Conservation (phyloP, 192 early-diverging fungal species). For the Coemansia sp. region DNA sequence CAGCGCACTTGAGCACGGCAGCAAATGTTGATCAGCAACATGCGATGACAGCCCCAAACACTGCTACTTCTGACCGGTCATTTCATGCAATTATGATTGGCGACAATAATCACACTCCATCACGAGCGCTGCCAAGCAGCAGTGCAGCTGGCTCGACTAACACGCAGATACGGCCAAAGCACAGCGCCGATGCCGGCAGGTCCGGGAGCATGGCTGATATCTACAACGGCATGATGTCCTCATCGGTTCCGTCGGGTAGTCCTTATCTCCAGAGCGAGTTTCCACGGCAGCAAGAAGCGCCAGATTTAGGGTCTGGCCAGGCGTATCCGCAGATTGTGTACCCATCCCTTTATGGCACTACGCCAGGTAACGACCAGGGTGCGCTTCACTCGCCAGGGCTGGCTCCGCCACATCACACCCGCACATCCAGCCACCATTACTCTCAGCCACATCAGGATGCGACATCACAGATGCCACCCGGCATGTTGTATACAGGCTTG, state of each 20-base stretch:
- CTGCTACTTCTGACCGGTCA: slow-evolving; percentile 41
- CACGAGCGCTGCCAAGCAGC: slow-evolving; percentile 2
- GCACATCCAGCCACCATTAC: slow-evolving; percentile 14
- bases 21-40: slow-evolving; percentile 10
- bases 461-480: background rate
- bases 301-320: slow-evolving; percentile 1
- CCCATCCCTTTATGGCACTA: slow-evolving; percentile 13
- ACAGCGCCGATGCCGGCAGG: slow-evolving; percentile 19
- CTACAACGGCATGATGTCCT: slow-evolving; percentile 26
- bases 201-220: slow-evolving; percentile 12
- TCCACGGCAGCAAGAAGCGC: background rate
- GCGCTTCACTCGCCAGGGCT: background rate
- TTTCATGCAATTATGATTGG: slow-evolving; percentile 53
- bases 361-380: background rate
- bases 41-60: slow-evolving; percentile 26
- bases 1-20: slow-evolving; percentile 1
- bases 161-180: slow-evolving; percentile 23
- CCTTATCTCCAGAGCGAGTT: slow-evolving; percentile 22
- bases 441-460: slow-evolving; percentile 1
- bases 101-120: slow-evolving; percentile 28
- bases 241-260: slow-evolving; percentile 33
- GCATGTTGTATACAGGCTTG: background rate
- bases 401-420: slow-evolving; percentile 7
- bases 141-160: slow-evolving; percentile 12
- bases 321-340: slow-evolving; percentile 22